A percentile compares a stretch with the other conserved stretches of the same genome.
These are phyloP conservation scores for Fragaria nilgerrensis DNA, from an alignment of 306 rosid species.

Conservation along the genomic window DNA sequence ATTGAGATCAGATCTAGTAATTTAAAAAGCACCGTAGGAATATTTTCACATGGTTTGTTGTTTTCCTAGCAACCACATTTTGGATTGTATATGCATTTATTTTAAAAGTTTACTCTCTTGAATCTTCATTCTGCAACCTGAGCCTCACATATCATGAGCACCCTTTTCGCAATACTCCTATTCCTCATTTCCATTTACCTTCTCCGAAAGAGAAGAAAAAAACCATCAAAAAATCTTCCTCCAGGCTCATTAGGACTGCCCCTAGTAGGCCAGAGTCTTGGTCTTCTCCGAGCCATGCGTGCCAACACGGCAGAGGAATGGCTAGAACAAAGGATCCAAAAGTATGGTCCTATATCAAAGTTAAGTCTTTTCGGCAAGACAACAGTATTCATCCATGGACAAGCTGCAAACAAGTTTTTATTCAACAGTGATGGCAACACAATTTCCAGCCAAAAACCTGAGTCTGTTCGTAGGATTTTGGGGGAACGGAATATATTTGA, in stretches of 20 bases:
- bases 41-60: too few relatives aligned
- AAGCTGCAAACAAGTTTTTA: slow-evolving; percentile 62
- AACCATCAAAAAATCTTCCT: slow-evolving; percentile 45
- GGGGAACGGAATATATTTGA: slow-evolving; percentile 57
- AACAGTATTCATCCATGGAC: slow-evolving; percentile 60
- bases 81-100: too few relatives aligned
- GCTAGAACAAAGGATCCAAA: slow-evolving; percentile 44
- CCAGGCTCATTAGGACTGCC: slow-evolving; percentile 80
- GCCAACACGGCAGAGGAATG: slow-evolving; percentile 63
- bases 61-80: too few relatives aligned
- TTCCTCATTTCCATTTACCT: slow-evolving; percentile 45
- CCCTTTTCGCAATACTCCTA: slow-evolving; percentile 27
- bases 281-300: slow-evolving; percentile 52
- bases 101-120: too few relatives aligned
- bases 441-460: slow-evolving; percentile 40
- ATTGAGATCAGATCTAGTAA: too few relatives aligned
- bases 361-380: slow-evolving; percentile 74
- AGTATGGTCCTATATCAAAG: slow-evolving; percentile 72
- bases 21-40: too few relatives aligned
- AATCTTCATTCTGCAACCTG: too few relatives aligned
- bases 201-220: slow-evolving; percentile 34
- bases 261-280: slow-evolving; percentile 59
- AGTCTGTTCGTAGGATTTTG: slow-evolving; percentile 43
- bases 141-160: too few relatives aligned
- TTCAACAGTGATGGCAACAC: slow-evolving; percentile 26